phyloP scores from a whole-genome alignment of 1,284 basidiomycete genomes.

The Tilletiaria anomala region DNA sequence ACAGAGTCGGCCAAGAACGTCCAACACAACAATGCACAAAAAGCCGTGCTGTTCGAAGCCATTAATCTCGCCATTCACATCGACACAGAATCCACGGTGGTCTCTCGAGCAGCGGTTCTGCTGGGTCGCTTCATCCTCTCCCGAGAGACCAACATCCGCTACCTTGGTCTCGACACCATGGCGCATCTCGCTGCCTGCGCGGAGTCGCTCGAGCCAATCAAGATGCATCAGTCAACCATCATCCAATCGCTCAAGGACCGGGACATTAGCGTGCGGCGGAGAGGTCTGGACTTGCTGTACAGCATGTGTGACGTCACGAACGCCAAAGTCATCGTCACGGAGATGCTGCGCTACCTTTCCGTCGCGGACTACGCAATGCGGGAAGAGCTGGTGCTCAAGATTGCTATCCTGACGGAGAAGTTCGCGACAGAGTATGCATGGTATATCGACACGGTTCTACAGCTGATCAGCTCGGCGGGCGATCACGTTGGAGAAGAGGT shows the following conservation, averaged over 20 bases:
- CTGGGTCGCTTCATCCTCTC: slow-evolving; percentile 90
- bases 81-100: slow-evolving; percentile 77
- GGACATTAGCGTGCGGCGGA: slow-evolving; percentile 86
- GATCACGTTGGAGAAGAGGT: slow-evolving; percentile 98
- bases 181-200: slow-evolving; percentile 88
- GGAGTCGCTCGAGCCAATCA: slow-evolving; percentile 68
- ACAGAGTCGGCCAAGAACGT: slow-evolving; percentile 84
- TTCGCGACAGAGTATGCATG: slow-evolving; percentile 63
- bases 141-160: slow-evolving; percentile 95
- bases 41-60: slow-evolving; percentile 94
- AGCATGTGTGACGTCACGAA: slow-evolving; percentile 98
- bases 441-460: slow-evolving; percentile 50
- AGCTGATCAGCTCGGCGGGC: slow-evolving; percentile 86
- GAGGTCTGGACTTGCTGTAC: slow-evolving; percentile 88
- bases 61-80: slow-evolving; percentile 94
- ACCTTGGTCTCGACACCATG: slow-evolving; percentile 95
- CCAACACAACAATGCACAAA: slow-evolving; percentile 96
- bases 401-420: slow-evolving; percentile 93
- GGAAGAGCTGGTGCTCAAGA: slow-evolving; percentile 97
- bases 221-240: slow-evolving; percentile 89
- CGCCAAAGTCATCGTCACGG: slow-evolving; percentile 83
- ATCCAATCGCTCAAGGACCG: slow-evolving; percentile 86
- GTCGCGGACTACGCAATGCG: slow-evolving; percentile 89
- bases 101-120: slow-evolving; percentile 74
- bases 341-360: slow-evolving; percentile 78